Evolutionary conservation across 2,329 filamentous ascomycete species (phyloP).

Genomic region (Neofusicoccum ribis): DNA sequence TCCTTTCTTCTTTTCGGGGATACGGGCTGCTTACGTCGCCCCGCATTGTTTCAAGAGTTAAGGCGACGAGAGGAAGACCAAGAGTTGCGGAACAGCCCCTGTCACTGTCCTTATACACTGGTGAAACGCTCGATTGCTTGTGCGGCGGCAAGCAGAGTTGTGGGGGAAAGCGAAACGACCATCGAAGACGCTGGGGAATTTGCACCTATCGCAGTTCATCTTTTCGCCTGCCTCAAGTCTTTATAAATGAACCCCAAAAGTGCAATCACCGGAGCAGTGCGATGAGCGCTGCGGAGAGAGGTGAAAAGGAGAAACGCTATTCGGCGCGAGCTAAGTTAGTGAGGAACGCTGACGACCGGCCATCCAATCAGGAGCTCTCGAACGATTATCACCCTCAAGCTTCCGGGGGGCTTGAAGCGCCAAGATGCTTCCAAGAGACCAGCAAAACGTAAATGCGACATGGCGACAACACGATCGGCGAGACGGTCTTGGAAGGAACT

Average conservation of each 20-base stretch:
- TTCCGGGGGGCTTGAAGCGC: not conserved
- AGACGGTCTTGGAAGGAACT: not conserved
- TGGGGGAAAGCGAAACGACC: not conserved
- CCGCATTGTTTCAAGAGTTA: not conserved
- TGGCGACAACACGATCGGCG: not conserved
- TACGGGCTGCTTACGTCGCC: not conserved
- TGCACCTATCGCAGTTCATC: not conserved
- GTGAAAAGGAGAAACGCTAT: not conserved
- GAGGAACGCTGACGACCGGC: too few species aligned
- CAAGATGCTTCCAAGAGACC: not conserved
- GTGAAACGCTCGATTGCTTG: not conserved
- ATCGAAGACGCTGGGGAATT: not conserved
- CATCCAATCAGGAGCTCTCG: not conserved
- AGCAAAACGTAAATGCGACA: conserved; percentile 7
- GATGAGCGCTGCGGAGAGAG: not conserved
- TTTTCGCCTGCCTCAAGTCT: too few species aligned
- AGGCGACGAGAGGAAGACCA: not conserved
- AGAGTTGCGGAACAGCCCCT: not conserved
- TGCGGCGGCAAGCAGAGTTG: not conserved
- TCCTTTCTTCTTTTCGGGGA: not conserved
- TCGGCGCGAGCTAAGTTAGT: not conserved
- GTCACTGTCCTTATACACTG: not conserved
- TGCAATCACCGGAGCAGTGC: too few species aligned
- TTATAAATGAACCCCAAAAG: too few species aligned
- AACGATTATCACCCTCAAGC: not conserved